Conservation (phyloP, 768 basidiomycete species). For the Mycena metata region DNA sequence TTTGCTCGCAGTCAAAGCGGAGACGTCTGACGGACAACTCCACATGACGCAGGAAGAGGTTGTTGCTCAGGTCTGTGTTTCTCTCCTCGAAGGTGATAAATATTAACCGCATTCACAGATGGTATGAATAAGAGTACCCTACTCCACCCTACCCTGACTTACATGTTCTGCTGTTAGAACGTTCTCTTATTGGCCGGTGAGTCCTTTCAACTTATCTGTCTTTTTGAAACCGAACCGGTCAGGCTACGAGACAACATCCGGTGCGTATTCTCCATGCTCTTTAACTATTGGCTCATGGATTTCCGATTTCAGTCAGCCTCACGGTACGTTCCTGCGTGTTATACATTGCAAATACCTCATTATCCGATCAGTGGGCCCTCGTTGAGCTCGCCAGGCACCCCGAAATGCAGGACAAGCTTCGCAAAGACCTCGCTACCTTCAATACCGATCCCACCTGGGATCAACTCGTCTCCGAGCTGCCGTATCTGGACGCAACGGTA, state of each 20-base stretch:
- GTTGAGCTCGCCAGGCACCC: conserved; percentile 51
- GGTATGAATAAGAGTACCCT: background rate
- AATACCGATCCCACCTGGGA: conserved; percentile 53
- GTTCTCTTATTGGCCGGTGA: conserved; percentile 47
- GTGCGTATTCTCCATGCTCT: conserved; percentile 36
- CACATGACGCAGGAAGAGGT: conserved; percentile 43
- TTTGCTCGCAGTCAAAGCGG: conserved; percentile 30
- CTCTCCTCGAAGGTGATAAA: background rate
- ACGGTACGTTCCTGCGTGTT: conserved; percentile 14
- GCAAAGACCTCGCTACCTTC: conserved; percentile 47
- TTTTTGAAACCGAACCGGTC: conserved; percentile 8
- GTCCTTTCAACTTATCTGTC: background rate
- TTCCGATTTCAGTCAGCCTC: conserved; percentile 40
- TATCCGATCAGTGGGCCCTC: conserved; percentile 48
- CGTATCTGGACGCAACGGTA: conserved; percentile 57
- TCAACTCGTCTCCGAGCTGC: conserved; percentile 48
- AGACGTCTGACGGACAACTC: conserved; percentile 25
- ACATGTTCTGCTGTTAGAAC: conserved; percentile 42
- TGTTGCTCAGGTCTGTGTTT: conserved; percentile 43
- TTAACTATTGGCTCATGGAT: background rate
- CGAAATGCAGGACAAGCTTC: conserved; percentile 47
- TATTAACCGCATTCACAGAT: background rate
- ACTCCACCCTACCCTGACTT: background rate
- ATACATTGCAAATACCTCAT: too few relatives aligned
- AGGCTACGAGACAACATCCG: conserved; percentile 58